These are phyloP conservation scores for Ogataea paraovalis DNA, from an alignment of 805 yeast species.

Conservation along the genomic window DNA sequence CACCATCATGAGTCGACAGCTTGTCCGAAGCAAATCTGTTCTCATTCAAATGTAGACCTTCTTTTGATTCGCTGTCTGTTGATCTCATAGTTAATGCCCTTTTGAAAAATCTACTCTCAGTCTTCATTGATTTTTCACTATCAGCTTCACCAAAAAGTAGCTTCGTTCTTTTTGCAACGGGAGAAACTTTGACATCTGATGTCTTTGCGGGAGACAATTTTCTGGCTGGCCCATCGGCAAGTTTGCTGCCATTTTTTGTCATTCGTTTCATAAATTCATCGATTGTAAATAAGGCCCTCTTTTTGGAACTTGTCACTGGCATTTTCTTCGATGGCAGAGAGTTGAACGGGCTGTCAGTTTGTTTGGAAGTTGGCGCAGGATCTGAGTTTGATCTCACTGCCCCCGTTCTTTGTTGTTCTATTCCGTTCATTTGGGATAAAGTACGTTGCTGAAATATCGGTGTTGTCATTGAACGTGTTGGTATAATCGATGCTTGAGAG, in stretches of 20 bases:
- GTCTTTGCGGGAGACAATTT: background rate
- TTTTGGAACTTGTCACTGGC: slow-evolving; percentile 5
- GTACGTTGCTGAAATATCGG: background rate
- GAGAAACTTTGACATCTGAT: slow-evolving; percentile 12
- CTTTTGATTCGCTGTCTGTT: background rate
- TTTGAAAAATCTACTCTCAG: slow-evolving; percentile 19
- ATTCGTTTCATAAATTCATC: slow-evolving; percentile 20
- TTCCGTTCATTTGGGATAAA: background rate
- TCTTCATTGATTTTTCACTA: slow-evolving; percentile 1
- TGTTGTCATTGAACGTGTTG: background rate
- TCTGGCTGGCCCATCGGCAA: background rate
- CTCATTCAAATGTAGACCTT: background rate
- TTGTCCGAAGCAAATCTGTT: background rate
- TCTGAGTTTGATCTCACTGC: slow-evolving; percentile 4
- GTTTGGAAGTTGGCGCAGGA: background rate
- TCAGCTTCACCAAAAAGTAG: slow-evolving; percentile 15
- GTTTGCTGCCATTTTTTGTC: background rate
- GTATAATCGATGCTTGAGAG: background rate
- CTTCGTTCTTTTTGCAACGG: slow-evolving; percentile 25
- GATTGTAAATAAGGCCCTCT: slow-evolving; percentile 19
- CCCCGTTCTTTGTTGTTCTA: slow-evolving; percentile 1
- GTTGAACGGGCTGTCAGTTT: background rate
- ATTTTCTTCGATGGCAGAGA: background rate
- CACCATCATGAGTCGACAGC: too few species aligned
- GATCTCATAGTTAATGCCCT: background rate